Conservation (phyloP, 352 stramenopile genomes). For the Phytophthora palmivora region DNA sequence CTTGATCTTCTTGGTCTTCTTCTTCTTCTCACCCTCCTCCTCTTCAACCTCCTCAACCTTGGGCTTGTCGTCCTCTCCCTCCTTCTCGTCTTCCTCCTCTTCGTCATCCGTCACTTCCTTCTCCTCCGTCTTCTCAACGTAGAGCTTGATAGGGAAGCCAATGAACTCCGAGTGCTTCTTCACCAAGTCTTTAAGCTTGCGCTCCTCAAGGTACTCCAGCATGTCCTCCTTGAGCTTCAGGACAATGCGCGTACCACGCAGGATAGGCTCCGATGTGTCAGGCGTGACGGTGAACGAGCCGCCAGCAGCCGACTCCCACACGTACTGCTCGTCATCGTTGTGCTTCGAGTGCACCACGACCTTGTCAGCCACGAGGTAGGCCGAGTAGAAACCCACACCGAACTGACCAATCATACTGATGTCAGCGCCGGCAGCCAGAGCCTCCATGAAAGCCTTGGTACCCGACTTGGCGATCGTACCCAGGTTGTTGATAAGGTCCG, state of each 20-base stretch:
- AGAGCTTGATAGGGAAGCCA: conserved; percentile 99
- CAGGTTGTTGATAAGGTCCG: conserved; percentile 99
- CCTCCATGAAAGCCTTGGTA: conserved; percentile 99
- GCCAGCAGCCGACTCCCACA: conserved; percentile 97
- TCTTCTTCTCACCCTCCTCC: conserved; percentile 98
- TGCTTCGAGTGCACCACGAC: conserved; percentile 99
- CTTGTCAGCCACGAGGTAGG: conserved; percentile 99
- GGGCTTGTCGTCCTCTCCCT: conserved; percentile 96
- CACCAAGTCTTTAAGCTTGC: conserved; percentile 98
- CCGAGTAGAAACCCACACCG: conserved; percentile 99
- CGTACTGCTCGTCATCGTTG: conserved; percentile 98
- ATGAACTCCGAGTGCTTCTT: conserved; percentile 99
- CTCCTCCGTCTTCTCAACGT: conserved; percentile 99
- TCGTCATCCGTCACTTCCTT: conserved; percentile 99
- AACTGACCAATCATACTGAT: conserved; percentile 99
- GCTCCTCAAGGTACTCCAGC: conserved; percentile 99
- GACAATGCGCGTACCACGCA: conserved; percentile 95
- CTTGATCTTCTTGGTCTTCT: conserved; percentile 98
- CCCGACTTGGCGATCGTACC: conserved; percentile 99
- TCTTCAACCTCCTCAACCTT: conserved; percentile 98
- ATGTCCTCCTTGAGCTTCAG: conserved; percentile 99
- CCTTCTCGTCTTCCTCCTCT: conserved; percentile 96
- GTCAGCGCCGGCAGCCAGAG: conserved; percentile 96
- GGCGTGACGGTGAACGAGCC: conserved; percentile 97
- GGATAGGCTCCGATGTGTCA: conserved; percentile 89